These are phyloP conservation scores for Candolleomyces aberdarensis DNA, from an alignment of 768 basidiomycete genomes.

Conservation along the genomic window DNA sequence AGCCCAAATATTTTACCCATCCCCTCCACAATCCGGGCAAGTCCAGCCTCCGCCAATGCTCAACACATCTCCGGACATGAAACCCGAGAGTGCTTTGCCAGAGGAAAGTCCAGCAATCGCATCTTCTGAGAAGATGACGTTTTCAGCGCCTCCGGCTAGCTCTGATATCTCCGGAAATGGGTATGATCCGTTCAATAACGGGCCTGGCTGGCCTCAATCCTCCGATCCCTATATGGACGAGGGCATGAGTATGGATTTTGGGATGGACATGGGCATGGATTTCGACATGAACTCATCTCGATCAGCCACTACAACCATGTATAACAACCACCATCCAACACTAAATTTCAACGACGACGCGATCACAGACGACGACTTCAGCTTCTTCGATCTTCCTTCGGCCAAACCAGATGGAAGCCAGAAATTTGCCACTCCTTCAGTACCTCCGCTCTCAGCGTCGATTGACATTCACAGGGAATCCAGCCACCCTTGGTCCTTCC, in stretches of 20 bases:
- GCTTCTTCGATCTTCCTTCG: constrained; percentile 73
- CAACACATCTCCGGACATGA: constrained; percentile 26
- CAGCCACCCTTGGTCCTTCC: background rate
- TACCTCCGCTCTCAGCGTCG: constrained; percentile 6
- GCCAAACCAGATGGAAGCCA: background rate
- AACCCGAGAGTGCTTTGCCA: constrained; percentile 8
- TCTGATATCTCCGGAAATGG: constrained; percentile 15
- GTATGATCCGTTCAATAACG: constrained; percentile 43
- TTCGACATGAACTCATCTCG: constrained; percentile 30
- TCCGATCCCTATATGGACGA: constrained; percentile 40
- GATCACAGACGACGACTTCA: constrained; percentile 88
- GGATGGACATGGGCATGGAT: constrained; percentile 33
- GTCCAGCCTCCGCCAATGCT: constrained; percentile 19
- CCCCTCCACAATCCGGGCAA: constrained; percentile 52
- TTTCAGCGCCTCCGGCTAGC: constrained; percentile 11
- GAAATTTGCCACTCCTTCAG: constrained; percentile 1
- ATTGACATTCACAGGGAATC: background rate
- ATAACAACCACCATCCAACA: constrained; percentile 32
- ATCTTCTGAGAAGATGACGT: constrained; percentile 2
- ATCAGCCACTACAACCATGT: constrained; percentile 6
- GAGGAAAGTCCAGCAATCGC: constrained; percentile 3
- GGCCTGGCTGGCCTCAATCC: constrained; percentile 38
- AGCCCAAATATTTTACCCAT: constrained; percentile 54
- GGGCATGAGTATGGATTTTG: constrained; percentile 51
- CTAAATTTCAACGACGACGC: constrained; percentile 53